Base-by-base conservation (phyloP, 1,139 yeast genomes). In the Lizanozyma gosingica region DNA sequence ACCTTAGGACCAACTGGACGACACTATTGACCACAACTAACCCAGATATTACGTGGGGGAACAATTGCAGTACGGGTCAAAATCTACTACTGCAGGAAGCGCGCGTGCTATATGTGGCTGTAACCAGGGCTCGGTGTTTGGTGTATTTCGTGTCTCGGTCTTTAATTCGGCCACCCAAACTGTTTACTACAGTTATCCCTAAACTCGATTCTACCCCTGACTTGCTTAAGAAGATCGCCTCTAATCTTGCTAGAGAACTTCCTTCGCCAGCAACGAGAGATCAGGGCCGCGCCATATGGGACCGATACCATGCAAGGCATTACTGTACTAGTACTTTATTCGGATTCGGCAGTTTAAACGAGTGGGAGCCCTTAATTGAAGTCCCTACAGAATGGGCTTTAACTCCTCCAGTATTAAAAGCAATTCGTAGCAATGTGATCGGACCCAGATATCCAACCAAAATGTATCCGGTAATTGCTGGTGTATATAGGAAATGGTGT, bases 51-150 rank as follows among this genome's bases (percentile, higher is more conserved):
- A 4, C 22, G 4, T 15, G 14, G 17, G 15, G 15, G 4, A n/a
- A 45, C 17, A 34, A 41, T 29, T 37, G 18, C 22, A 36, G 37
- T 14, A 37, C 33, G 32, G 18, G 33, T 33, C 29, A 43, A 48
- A 16, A 43, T 41, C 47, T 14, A 34, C 47, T 14, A 34, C 43
- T n/a, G 8, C 41, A 46, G 6, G 53, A 47, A 18, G 60, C 62
- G 11, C 62, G 79, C 37, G 54, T 76, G 9, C 59, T 74, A 15
- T 83, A 80, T 51, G 88, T 82, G 2, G 90, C 80, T 0, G 58
- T 73, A 53, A 81, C 90, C 0, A 65, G 90, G 45, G 83, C 88
- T 0, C 67, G 71, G 41, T 62, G 67, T 35, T 49, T 81, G 35
- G 52, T 81, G 2, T 81, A 80, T 39, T 48, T 64, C 11, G 29